phyloP scores from a whole-genome alignment of 2,329 filamentous ascomycete genomes.

The Fusarium sp. region DNA sequence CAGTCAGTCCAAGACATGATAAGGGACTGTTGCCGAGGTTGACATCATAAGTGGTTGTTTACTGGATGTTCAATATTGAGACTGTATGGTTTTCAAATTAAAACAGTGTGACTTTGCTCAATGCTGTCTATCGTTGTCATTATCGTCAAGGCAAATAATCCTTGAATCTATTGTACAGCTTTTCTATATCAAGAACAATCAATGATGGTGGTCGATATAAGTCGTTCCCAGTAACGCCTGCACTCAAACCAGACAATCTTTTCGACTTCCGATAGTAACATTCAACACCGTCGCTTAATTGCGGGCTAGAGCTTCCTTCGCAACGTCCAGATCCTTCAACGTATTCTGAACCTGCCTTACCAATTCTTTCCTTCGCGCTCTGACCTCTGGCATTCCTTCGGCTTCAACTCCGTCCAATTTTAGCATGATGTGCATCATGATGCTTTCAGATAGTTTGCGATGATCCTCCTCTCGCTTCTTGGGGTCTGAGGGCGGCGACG shows the following conservation, averaged over 20 bases:
- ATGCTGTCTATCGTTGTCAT: constrained; percentile 46
- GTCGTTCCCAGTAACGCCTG: constrained; percentile 42
- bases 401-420: constrained; percentile 84
- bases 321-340: constrained; percentile 73
- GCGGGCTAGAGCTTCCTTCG: constrained; percentile 46
- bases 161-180: constrained; percentile 50
- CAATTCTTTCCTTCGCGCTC: constrained; percentile 76
- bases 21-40: not conserved
- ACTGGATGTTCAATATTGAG: not conserved
- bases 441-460: constrained; percentile 79
- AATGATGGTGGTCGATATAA: constrained; percentile 32
- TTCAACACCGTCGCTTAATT: constrained; percentile 18
- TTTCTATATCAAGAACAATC: constrained; percentile 47
- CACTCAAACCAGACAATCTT: constrained; percentile 42
- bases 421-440: constrained; percentile 80
- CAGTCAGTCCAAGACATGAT: not conserved
- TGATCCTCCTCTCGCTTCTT: constrained; percentile 81
- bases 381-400: constrained; percentile 74
- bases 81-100: constrained; percentile 7
- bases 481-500: constrained; percentile 72
- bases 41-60: constrained; percentile 13
- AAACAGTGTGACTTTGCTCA: constrained; percentile 30
- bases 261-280: constrained; percentile 21
- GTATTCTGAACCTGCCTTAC: constrained; percentile 79
- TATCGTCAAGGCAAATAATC: constrained; percentile 38